phyloP scores from a whole-genome alignment of 1,284 basidiomycete species.

The Quambalaria eucalypti region DNA sequence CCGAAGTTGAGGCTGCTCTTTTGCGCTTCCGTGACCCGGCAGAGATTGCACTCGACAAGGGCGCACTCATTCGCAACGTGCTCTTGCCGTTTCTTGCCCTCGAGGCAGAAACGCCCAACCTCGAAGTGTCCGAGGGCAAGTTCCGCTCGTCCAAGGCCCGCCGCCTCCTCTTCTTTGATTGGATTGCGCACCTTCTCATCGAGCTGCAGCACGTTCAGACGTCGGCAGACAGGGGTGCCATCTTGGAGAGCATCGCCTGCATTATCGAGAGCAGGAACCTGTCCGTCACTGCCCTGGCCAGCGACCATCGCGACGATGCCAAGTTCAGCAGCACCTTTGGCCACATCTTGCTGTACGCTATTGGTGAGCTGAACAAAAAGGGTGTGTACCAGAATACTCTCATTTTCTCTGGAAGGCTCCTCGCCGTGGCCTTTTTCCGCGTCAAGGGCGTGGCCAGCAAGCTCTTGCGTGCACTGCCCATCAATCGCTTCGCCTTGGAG shows the following conservation, averaged over 20 bases:
- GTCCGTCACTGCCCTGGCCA: conserved; percentile 18
- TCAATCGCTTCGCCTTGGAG: conserved; percentile 39
- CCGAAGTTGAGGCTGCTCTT: conserved; percentile 33
- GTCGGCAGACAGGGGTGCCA: conserved; percentile 38
- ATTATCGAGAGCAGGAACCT: conserved; percentile 40
- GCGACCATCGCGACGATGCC: conserved; percentile 24
- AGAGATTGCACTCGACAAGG: conserved; percentile 24
- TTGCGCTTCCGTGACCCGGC: conserved; percentile 17
- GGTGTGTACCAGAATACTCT: conserved; percentile 43
- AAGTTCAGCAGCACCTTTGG: conserved; percentile 34
- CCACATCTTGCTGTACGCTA: conserved; percentile 34
- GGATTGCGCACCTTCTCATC: conserved; percentile 31
- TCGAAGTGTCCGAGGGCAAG: conserved; percentile 16
- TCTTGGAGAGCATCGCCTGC: conserved; percentile 40
- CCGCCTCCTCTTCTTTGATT: conserved; percentile 37
- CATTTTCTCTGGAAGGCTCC: conserved; percentile 36
- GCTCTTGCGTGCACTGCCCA: conserved; percentile 33
- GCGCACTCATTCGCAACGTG: conserved; percentile 28
- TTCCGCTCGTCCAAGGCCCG: conserved; percentile 22
- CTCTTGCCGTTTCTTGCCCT: conserved; percentile 39
- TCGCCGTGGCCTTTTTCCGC: conserved; percentile 38
- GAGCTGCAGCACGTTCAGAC: conserved; percentile 40
- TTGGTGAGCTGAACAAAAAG: conserved; percentile 44
- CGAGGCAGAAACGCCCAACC: conserved; percentile 31
- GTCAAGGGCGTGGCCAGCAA: conserved; percentile 38